Base-by-base conservation (phyloP, 306 rosid genomes). In the Castanospermum australe region DNA sequence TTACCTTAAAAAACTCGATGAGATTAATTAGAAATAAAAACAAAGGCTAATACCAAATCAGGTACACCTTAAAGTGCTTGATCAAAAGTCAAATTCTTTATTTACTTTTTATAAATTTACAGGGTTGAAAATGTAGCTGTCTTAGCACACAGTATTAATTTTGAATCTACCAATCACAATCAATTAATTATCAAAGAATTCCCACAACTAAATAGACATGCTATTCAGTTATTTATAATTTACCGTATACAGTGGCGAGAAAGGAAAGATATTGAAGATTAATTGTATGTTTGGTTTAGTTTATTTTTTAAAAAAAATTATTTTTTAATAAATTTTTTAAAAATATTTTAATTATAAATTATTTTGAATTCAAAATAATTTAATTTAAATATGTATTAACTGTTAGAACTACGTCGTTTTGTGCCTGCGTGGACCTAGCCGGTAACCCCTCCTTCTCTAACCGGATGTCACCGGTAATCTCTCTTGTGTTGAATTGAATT, bases 401-500 rank as follows among this genome's bases (percentile, higher is more conserved):
- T 66, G 76, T 8, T 68, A 18, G 42, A 84, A 65, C 82, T 59
- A 50, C 33, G 88, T 81, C 89, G 92, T 84, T 60, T 80, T 3
- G 14, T 3, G 14, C 54, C 80, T 61, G 78, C 75, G 84, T 17
- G 77, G 75, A 44, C 56, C 4, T 7, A 35, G 14, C 71, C 10
- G 17, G 79, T 67, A 71, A 65, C 2, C n/a, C 25, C 47, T 10
- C 64, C 17, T 64, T 78, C 79, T 57, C 52, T 70, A 4, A 82
- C 91, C 86, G 90, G 81, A 79, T 77, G 69, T 66, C 47, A 4
- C 81, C 80, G 73, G 96, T 91, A 25, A 51, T 15, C 28, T 28
- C 59, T 64, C 30, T 21, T 8, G 0, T 72, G 59, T 60, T 36
- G 64, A 13, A 81, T 7, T 18, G 52, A 45, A 11, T 24, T 74